A percentile compares a stretch with the other conserved stretches of the same genome.
Evolutionary conservation across 345 rosid species (phyloP).

Genomic region (Sapria himalayana): DNA sequence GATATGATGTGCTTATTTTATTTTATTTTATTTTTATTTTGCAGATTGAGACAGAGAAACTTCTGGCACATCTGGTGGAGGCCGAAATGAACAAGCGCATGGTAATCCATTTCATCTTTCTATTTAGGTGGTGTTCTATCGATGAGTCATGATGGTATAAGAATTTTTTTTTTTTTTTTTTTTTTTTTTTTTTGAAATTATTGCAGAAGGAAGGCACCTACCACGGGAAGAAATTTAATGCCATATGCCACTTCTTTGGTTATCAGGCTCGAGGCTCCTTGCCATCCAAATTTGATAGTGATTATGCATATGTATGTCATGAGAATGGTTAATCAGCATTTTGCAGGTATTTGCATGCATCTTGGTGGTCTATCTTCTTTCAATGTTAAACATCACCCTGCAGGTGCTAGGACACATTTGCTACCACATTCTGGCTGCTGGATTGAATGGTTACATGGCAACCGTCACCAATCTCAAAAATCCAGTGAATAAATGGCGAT

Average conservation of each 20-base stretch:
- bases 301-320: slow-evolving; percentile 78
- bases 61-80: slow-evolving; percentile 92
- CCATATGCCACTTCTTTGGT: slow-evolving; percentile 96
- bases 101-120: slow-evolving; percentile 17
- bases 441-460: slow-evolving; percentile 93
- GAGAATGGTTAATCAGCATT: too few relatives aligned
- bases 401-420: slow-evolving; percentile 89
- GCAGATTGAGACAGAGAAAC: slow-evolving; percentile 97
- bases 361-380: too few relatives aligned
- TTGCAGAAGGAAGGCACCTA: slow-evolving; percentile 85
- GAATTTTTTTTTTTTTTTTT: slow-evolving; percentile 1
- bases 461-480: slow-evolving; percentile 76
- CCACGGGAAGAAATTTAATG: slow-evolving; percentile 88
- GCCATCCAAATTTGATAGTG: slow-evolving; percentile 94
- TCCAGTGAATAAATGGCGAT: slow-evolving; percentile 85
- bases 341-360: too few relatives aligned
- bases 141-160: slow-evolving; percentile 2
- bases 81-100: slow-evolving; percentile 69
- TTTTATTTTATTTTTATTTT: slow-evolving; percentile 8
- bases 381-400: too few relatives aligned
- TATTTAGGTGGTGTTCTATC: background rate
- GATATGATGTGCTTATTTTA: too few relatives aligned
- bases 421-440: slow-evolving; percentile 88
- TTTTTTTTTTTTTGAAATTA: slow-evolving; percentile 10
- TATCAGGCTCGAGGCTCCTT: slow-evolving; percentile 98